Evolutionary conservation across 2,329 filamentous ascomycete genomes (phyloP).

Genomic region (Clathrospora elynae): DNA sequence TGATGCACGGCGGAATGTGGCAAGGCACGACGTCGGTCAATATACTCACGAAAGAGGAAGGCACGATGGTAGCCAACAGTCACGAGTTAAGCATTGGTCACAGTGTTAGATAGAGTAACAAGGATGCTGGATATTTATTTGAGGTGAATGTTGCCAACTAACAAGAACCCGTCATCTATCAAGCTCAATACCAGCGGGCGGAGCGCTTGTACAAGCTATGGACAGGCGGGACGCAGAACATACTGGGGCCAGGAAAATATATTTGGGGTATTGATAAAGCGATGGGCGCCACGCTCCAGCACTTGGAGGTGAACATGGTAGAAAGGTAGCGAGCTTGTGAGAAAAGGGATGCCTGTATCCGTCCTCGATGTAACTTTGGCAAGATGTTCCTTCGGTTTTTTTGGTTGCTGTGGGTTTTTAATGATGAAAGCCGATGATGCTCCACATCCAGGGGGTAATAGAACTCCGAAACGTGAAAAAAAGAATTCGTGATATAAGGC

Average conservation of each 20-base stretch:
- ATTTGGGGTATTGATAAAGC: slow-evolving; percentile 29
- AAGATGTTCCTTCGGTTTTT: slow-evolving; percentile 8
- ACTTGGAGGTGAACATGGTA: slow-evolving; percentile 42
- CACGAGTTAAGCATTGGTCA: too few species aligned
- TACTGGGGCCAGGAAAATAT: slow-evolving; percentile 10
- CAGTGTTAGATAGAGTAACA: not conserved
- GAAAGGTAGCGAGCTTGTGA: slow-evolving; percentile 23
- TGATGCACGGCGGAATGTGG: too few species aligned
- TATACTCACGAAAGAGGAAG: too few species aligned
- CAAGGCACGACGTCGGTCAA: too few species aligned
- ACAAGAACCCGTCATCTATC: slow-evolving; percentile 37
- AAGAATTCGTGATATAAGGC: slow-evolving; percentile 2
- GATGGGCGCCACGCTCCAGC: slow-evolving; percentile 44
- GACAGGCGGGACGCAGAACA: slow-evolving; percentile 32
- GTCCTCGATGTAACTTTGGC: slow-evolving; percentile 7
- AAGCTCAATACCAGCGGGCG: slow-evolving; percentile 35
- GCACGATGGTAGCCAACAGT: too few species aligned
- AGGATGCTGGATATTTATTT: not conserved
- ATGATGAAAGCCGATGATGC: slow-evolving; percentile 45
- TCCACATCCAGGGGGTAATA: slow-evolving; percentile 19
- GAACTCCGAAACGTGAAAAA: slow-evolving; percentile 17
- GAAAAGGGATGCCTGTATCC: slow-evolving; percentile 14
- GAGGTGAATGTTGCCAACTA: slow-evolving; percentile 9
- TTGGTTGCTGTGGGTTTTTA: slow-evolving; percentile 14
- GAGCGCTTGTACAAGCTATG: slow-evolving; percentile 40